Conservation (phyloP, 805 yeast genomes). For the Lachancea sp. region DNA sequence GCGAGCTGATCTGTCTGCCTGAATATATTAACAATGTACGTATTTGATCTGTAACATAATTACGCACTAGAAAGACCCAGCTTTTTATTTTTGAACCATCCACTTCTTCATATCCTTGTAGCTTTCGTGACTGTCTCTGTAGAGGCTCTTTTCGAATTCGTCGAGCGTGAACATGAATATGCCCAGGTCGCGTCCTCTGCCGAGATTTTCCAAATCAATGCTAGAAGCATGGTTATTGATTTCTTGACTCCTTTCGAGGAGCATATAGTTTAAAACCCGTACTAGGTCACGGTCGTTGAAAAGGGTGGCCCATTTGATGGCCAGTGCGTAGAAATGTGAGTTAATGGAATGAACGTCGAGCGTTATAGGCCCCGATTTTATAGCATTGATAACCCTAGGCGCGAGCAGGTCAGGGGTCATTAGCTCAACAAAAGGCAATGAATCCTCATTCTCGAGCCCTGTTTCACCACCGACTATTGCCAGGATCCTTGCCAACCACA, state of each 20-base stretch:
- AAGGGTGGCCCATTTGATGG: conserved; percentile 70
- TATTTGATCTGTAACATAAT: too few relatives aligned
- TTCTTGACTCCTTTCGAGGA: conserved; percentile 59
- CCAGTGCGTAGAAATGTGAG: conserved; percentile 62
- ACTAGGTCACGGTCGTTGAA: conserved; percentile 61
- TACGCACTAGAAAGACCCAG: conserved; percentile 10
- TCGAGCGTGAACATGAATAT: conserved; percentile 61
- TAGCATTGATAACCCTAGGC: conserved; percentile 66
- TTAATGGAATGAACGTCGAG: conserved; percentile 63
- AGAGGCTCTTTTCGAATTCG: conserved; percentile 63
- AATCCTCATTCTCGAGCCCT: conserved; percentile 22
- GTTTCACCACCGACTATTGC: conserved; percentile 42
- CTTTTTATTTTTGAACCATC: conserved; percentile 24
- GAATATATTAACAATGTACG: neutral
- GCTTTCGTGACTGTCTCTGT: conserved; percentile 47
- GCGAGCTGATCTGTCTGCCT: neutral
- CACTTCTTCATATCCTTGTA: conserved; percentile 40
- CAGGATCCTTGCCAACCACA: conserved; percentile 80
- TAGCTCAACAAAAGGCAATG: conserved; percentile 54
- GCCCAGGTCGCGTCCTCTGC: conserved; percentile 10
- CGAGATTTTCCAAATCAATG: conserved; percentile 24
- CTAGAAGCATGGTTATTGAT: conserved; percentile 60
- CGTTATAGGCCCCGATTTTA: conserved; percentile 60
- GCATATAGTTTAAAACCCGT: conserved; percentile 44
- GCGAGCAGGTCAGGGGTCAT: conserved; percentile 66